Evolutionary conservation across 352 stramenopile species (phyloP), one percentile per base, ranked within the genome.

Genomic region (Pythium sukuiense): DNA sequence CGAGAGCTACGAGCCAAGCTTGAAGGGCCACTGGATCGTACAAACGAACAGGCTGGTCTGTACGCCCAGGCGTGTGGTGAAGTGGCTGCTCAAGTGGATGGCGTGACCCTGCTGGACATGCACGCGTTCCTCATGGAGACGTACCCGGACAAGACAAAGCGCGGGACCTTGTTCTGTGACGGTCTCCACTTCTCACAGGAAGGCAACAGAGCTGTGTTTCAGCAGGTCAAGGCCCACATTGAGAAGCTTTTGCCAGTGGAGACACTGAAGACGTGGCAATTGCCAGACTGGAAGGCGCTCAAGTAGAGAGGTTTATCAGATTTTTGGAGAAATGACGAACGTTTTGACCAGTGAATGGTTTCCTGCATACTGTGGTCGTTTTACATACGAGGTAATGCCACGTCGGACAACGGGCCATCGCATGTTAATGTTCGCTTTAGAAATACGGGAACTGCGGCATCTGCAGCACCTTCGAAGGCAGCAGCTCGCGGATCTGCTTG

Each of bases 171-270:
- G 30, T 29, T 71, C 13, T 24, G 46, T 9, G 68, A 74, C 37
- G 68, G 68, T 0, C 57, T 74, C n/a, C 68, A 74, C 63, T 71
- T 71, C 16, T 54, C 50, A 4, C 32, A 35, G 2, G 33, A 49
- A 18, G 68, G 68, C 3, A 74, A 74, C 52, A 48, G 45, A 32
- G 45, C 65, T 30, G 56, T 71, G 50, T 66, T 61, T n/a, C 6
- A 66, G n/a, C n/a, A 61, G 58, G n/a, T 71, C 39, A 33, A 66
- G 39, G n/a, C 24, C 20, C n/a, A 41, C 24, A 62, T 62, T n/a
- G 13, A 37, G 20, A 37, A 20, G 55, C 61, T 67, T 29, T 53
- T 62, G 2, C 53, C 61, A 6, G 20, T 13, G 2, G 29, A 49
- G n/a, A n/a, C 30, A 12, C 6, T 67, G 18, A 20, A 43, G 18